A percentile compares a stretch with the other conserved stretches of the same genome.
Evolutionary conservation across 352 stramenopile species (phyloP).

Genomic region (Phytophthora fragariaefolia): DNA sequence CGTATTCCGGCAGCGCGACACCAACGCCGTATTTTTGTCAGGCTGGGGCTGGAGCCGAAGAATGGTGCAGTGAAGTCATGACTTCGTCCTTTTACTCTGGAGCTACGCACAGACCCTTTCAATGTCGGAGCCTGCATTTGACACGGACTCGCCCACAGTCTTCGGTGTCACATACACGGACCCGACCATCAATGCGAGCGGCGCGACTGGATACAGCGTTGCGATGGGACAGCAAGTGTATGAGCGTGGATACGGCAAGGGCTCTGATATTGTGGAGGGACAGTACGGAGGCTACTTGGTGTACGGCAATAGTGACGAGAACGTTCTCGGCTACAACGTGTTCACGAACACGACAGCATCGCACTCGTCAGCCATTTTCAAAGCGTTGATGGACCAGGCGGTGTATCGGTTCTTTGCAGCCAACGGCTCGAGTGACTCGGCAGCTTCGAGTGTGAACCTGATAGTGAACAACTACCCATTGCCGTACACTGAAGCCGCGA

Average conservation of each 20-base stretch:
- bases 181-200: slow-evolving; percentile 46
- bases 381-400: slow-evolving; percentile 56
- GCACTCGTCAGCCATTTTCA: slow-evolving; percentile 57
- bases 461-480: slow-evolving; percentile 57
- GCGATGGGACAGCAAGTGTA: slow-evolving; percentile 48
- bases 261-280: slow-evolving; percentile 15
- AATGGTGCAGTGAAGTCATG: slow-evolving; percentile 49
- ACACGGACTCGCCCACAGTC: slow-evolving; percentile 47
- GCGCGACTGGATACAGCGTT: slow-evolving; percentile 44
- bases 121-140: slow-evolving; percentile 24
- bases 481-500: slow-evolving; percentile 39
- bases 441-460: slow-evolving; percentile 27
- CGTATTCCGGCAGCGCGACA: slow-evolving; percentile 22
- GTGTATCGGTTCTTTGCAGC: slow-evolving; percentile 56
- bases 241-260: slow-evolving; percentile 47
- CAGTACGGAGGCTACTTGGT: slow-evolving; percentile 57
- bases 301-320: slow-evolving; percentile 38
- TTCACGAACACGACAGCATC: slow-evolving; percentile 57
- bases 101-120: slow-evolving; percentile 20
- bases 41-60: slow-evolving; percentile 9
- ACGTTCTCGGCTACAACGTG: slow-evolving; percentile 60
- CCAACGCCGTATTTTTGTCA: slow-evolving; percentile 48
- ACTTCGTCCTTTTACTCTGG: slow-evolving; percentile 31
- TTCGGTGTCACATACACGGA: slow-evolving; percentile 57
- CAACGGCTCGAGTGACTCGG: slow-evolving; percentile 17